Conservation (phyloP, 225 moss, liverwort and hornwort genomes). For the Anthoceros angustus region DNA sequence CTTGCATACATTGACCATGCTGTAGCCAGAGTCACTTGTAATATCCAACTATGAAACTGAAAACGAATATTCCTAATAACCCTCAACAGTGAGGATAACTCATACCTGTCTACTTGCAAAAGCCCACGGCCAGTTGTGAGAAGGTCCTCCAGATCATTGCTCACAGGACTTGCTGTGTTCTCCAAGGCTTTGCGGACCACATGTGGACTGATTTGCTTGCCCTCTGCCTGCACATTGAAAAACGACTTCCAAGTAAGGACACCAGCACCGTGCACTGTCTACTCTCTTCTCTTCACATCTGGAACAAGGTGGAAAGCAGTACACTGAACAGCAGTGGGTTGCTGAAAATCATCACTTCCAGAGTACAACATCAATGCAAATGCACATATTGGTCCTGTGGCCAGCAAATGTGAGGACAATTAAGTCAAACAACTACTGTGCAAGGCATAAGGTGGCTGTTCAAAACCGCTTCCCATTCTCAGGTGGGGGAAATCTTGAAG, state of each 20-base stretch:
- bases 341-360: conserved; percentile 1
- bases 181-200: conserved; percentile 84
- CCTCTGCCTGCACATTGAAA: conserved; percentile 50
- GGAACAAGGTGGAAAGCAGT: conserved; percentile 1
- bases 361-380: neutral
- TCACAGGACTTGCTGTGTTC: conserved; percentile 71
- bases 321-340: conserved; percentile 4
- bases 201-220: conserved; percentile 66
- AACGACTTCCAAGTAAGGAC: neutral
- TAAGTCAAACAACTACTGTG: neutral
- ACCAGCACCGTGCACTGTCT: neutral
- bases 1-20: too few relatives aligned
- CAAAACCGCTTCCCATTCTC: neutral
- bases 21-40: too few relatives aligned
- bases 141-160: conserved; percentile 49
- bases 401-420: conserved; percentile 3
- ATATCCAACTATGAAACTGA: too few relatives aligned
- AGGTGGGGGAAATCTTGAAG: too few relatives aligned
- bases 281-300: neutral
- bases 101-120: conserved; percentile 80
- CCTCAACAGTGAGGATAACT: neutral
- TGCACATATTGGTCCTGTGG: conserved; percentile 1
- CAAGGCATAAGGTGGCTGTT: too few relatives aligned
- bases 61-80: too few relatives aligned
- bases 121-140: conserved; percentile 93